Percentiles rank a stretch among this genome's conserved stretches.
These are phyloP conservation scores for Fusarium chuoi DNA, from an alignment of 2,329 filamentous ascomycete genomes.

Conservation along the genomic window DNA sequence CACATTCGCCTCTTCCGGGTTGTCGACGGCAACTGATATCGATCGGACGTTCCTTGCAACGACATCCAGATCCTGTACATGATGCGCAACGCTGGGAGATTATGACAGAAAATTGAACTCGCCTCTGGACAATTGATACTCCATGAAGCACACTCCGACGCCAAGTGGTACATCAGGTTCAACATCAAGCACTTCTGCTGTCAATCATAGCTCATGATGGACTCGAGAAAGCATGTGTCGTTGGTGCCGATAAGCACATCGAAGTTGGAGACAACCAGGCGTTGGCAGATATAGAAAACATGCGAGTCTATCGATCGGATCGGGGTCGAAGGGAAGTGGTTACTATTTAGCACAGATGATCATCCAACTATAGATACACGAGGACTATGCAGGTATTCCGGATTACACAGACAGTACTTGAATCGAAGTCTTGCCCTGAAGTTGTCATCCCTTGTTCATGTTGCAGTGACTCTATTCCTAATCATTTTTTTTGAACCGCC, in stretches of 20 bases:
- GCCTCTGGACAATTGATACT: constrained; percentile 49
- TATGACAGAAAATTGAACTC: not conserved
- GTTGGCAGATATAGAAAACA: constrained; percentile 31
- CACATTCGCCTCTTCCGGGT: constrained; percentile 59
- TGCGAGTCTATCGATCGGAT: constrained; percentile 45
- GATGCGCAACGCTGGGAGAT: not conserved
- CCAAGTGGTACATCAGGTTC: constrained; percentile 54
- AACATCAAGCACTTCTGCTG: constrained; percentile 58
- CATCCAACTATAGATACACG: not conserved
- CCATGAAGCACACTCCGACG: constrained; percentile 55
- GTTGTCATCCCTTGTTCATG: not conserved
- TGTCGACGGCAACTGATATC: constrained; percentile 73
- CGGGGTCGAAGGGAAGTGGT: not conserved
- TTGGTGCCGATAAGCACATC: constrained; percentile 58
- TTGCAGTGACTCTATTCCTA: not conserved
- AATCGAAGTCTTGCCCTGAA: not conserved
- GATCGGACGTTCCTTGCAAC: constrained; percentile 67
- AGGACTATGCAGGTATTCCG: not conserved
- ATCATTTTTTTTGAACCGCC: not conserved
- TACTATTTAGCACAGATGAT: not conserved
- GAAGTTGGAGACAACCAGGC: constrained; percentile 47
- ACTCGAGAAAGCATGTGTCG: constrained; percentile 59
- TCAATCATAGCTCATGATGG: constrained; percentile 60
- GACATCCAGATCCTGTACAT: constrained; percentile 37
- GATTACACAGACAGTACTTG: not conserved